These are phyloP conservation scores for Diplocarpon mali DNA, from an alignment of 2,329 filamentous ascomycete genomes.

Conservation along the genomic window DNA sequence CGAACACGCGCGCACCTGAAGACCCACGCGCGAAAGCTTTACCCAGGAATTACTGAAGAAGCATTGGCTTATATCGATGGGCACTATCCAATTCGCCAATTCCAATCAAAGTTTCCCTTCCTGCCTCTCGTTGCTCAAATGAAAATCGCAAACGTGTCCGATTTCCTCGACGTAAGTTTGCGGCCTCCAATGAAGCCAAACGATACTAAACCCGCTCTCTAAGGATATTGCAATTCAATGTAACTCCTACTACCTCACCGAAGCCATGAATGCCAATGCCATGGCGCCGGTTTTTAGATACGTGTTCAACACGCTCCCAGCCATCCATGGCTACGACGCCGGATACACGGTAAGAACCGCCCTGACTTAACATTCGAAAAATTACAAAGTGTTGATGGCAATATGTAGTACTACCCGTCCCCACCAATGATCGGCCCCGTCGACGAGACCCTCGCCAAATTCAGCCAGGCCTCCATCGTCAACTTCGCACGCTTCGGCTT, in stretches of 20 bases:
- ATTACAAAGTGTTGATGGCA: too few species aligned
- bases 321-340: slow-evolving; percentile 2
- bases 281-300: background rate
- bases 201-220: background rate
- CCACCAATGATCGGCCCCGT: background rate
- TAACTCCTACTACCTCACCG: slow-evolving; percentile 2
- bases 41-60: background rate
- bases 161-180: slow-evolving; percentile 1
- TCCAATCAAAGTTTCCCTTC: background rate
- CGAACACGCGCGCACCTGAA: background rate
- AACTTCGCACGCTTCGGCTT: background rate
- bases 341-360: background rate
- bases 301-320: background rate
- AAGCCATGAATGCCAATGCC: background rate
- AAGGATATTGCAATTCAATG: slow-evolving; percentile 3
- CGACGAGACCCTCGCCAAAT: background rate
- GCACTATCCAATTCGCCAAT: background rate
- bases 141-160: background rate
- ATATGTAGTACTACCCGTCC: background rate
- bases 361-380: background rate
- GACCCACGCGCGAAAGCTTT: background rate
- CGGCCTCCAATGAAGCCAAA: background rate
- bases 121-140: background rate
- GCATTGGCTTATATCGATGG: background rate
- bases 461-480: background rate